phyloP scores from a whole-genome alignment of 2,329 filamentous ascomycete species.

The Chaetomium globosum region DNA sequence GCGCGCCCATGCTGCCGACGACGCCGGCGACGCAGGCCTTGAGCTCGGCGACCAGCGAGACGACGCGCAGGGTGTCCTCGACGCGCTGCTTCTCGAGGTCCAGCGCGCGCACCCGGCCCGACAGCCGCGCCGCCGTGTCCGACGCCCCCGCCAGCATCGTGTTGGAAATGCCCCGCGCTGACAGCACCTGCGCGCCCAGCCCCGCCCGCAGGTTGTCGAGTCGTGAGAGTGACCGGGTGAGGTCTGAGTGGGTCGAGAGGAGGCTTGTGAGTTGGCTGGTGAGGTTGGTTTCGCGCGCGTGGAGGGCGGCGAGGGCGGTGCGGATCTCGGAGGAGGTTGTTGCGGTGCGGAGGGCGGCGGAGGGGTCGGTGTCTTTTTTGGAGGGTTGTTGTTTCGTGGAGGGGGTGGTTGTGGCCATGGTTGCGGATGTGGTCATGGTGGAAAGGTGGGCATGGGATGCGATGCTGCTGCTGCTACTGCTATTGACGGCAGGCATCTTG shows the following conservation, averaged over 20 bases:
- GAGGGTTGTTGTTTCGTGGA: conserved; percentile 22
- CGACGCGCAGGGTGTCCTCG: conserved; percentile 84
- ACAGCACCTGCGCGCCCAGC: conserved; percentile 82
- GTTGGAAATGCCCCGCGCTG: conserved; percentile 80
- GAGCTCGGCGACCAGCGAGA: conserved; percentile 94
- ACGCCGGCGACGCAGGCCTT: conserved; percentile 96
- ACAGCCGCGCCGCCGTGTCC: conserved; percentile 81
- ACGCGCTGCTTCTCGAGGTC: conserved; percentile 91
- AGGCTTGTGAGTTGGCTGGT: conserved; percentile 74
- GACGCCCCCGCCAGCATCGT: conserved; percentile 88
- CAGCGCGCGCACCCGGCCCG: conserved; percentile 80
- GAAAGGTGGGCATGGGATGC: conserved; percentile 20
- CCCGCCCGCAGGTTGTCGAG: conserved; percentile 88
- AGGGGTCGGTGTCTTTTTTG: conserved; percentile 26
- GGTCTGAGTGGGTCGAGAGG: conserved; percentile 79
- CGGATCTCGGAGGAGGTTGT: conserved; percentile 78
- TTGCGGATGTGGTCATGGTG: conserved; percentile 20
- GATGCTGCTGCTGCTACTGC: conserved; percentile 21
- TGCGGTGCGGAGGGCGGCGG: conserved; percentile 64
- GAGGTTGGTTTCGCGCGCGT: conserved; percentile 73
- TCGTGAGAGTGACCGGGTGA: conserved; percentile 82
- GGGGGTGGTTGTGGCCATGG: conserved; percentile 18
- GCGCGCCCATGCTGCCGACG: conserved; percentile 92
- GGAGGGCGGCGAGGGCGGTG: conserved; percentile 72
- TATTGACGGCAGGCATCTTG: conserved; percentile 39